phyloP scores from a whole-genome alignment of 164 flowering plant genomes.

The Magnolia officinalis region DNA sequence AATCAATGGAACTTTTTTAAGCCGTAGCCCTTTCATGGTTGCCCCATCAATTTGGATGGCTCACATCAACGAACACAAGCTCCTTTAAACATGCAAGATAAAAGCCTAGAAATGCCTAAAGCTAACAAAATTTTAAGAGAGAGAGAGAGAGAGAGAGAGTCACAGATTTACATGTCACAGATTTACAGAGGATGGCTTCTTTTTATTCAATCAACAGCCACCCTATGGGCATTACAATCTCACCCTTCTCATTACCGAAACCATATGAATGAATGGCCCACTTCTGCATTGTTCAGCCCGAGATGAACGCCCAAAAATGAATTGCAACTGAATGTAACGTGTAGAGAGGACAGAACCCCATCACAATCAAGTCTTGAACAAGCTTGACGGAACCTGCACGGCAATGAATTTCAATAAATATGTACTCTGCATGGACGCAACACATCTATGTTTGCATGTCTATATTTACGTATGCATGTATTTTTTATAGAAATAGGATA shows the following conservation, averaged over 20 bases:
- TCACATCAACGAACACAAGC: too few relatives aligned
- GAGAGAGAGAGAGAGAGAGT: not conserved
- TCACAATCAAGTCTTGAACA: constrained; percentile 2
- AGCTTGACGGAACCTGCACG: constrained; percentile 13
- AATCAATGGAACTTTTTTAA: too few relatives aligned
- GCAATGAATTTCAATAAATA: not conserved
- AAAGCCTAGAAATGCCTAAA: too few relatives aligned
- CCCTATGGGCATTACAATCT: not conserved
- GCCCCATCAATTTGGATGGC: too few relatives aligned
- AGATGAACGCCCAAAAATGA: constrained; percentile 1
- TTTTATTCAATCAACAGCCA: not conserved
- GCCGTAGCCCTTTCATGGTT: too few relatives aligned
- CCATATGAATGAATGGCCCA: not conserved
- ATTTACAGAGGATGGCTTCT: not conserved
- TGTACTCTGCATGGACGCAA: too few relatives aligned
- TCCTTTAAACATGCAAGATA: too few relatives aligned
- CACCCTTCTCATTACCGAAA: not conserved
- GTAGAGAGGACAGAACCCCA: not conserved
- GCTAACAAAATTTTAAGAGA: not conserved
- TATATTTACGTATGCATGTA: too few relatives aligned
- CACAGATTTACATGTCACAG: not conserved
- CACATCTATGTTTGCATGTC: too few relatives aligned
- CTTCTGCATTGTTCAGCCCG: not conserved
- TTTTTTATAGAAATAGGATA: too few relatives aligned
- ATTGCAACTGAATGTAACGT: not conserved